Conservation (phyloP, 805 yeast genomes). For the Starmera quercuum region DNA sequence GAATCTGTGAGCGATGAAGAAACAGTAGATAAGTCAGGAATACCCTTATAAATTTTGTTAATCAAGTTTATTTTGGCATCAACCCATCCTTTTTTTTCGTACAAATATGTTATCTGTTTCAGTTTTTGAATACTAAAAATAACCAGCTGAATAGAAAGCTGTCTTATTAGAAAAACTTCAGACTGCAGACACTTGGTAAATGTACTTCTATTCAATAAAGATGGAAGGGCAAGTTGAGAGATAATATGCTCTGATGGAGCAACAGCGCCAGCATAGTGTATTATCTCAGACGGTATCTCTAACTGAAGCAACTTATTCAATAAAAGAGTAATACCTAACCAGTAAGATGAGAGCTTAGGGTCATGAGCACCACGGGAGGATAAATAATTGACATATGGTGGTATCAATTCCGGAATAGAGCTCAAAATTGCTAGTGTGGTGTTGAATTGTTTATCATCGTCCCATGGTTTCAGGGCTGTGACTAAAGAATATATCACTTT, state of each 20-base stretch:
- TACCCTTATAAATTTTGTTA: constrained; percentile 22
- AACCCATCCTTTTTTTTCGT: constrained; percentile 33
- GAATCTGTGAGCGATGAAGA: constrained; percentile 35
- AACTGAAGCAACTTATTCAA: constrained; percentile 51
- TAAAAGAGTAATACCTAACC: constrained; percentile 68
- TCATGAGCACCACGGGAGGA: constrained; percentile 66
- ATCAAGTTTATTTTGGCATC: constrained; percentile 26
- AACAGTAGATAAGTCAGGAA: constrained; percentile 47
- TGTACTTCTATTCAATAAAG: constrained; percentile 50
- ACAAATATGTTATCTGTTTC: constrained; percentile 28
- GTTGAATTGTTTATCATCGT: constrained; percentile 54
- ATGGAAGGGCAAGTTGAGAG: constrained; percentile 55
- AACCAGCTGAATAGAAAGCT: constrained; percentile 55
- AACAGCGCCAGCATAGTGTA: constrained; percentile 14
- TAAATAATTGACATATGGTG: constrained; percentile 57
- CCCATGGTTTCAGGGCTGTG: constrained; percentile 73
- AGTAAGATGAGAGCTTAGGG: constrained; percentile 73
- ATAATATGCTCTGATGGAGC: constrained; percentile 31
- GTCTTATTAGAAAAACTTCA: constrained; percentile 46
- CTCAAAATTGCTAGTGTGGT: constrained; percentile 43
- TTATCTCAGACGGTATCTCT: constrained; percentile 40
- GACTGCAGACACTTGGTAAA: constrained; percentile 51
- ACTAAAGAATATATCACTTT: constrained; percentile 57
- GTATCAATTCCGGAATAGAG: constrained; percentile 59
- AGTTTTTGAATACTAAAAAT: constrained; percentile 47